These are phyloP conservation scores for Triangularia verruculosa DNA, from an alignment of 2,329 filamentous ascomycete species.

Conservation along the genomic window DNA sequence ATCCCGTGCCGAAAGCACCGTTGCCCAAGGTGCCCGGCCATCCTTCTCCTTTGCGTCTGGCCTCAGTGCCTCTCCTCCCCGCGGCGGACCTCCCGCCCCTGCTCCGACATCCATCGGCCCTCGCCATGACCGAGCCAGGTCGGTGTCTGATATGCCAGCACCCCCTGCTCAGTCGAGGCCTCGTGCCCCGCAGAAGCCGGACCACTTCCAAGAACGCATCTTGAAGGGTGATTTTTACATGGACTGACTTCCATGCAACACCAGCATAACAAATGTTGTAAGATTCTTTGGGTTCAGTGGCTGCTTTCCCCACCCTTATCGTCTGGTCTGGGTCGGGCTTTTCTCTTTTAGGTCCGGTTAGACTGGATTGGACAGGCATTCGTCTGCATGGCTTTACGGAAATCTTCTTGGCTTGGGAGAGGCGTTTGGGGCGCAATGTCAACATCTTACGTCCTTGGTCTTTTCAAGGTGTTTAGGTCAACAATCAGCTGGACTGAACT, in stretches of 20 bases:
- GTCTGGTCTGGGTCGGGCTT: not conserved
- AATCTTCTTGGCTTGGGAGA: not conserved
- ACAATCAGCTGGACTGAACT: not conserved
- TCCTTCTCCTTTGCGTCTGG: constrained; percentile 56
- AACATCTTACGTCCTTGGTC: not conserved
- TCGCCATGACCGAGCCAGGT: constrained; percentile 66
- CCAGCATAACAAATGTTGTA: not conserved
- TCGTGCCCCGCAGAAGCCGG: constrained; percentile 66
- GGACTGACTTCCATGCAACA: constrained; percentile 55
- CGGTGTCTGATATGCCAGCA: constrained; percentile 61
- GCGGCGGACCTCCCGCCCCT: constrained; percentile 28
- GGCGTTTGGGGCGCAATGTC: not conserved
- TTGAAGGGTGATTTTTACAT: constrained; percentile 98
- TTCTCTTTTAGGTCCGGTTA: not conserved
- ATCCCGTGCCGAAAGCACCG: constrained; percentile 80
- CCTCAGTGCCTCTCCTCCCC: constrained; percentile 43
- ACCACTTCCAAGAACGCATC: constrained; percentile 95
- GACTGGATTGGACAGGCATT: constrained; percentile 1
- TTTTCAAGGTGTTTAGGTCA: not conserved
- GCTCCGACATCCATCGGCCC: constrained; percentile 28
- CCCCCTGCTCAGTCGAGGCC: constrained; percentile 54
- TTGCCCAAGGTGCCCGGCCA: constrained; percentile 51
- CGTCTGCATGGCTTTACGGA: not conserved
- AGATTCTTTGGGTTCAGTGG: not conserved
- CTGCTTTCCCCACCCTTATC: not conserved